These are phyloP conservation scores for Eutrema yunnanense DNA, from an alignment of 345 rosid genomes.

Conservation along the genomic window DNA sequence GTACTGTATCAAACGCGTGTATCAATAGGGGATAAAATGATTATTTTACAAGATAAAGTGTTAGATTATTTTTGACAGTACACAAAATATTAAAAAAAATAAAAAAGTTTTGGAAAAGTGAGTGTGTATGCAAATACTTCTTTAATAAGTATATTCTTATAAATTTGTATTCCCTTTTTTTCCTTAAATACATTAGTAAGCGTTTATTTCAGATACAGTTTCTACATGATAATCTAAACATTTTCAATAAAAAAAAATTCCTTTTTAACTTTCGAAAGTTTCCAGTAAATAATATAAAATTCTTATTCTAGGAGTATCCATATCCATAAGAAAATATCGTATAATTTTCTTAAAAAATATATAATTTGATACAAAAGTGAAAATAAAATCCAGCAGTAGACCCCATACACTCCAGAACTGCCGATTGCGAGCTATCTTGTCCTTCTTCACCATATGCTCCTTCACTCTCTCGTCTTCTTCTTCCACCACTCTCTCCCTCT, in stretches of 20 bases:
- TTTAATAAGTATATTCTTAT: no score
- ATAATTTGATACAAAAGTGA: neutral
- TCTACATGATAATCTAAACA: neutral
- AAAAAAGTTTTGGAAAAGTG: no score
- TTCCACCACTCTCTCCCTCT: constrained; percentile 11
- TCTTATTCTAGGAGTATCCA: neutral
- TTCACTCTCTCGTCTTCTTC: constrained; percentile 31
- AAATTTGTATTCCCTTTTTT: neutral
- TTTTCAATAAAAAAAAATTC: neutral
- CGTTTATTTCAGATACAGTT: neutral
- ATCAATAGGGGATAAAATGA: no score
- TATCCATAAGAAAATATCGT: constrained; percentile 16
- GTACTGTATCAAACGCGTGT: no score
- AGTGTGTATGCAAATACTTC: no score
- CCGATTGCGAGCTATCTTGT: constrained; percentile 41
- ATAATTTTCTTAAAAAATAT: no score
- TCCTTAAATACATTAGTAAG: neutral
- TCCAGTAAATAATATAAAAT: neutral
- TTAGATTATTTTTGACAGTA: no score
- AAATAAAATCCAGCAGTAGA: constrained; percentile 24
- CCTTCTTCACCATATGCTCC: constrained; percentile 38
- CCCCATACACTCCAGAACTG: constrained; percentile 26
- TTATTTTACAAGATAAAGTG: no score
- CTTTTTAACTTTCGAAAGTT: neutral
- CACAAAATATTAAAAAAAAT: no score